Percentiles rank a stretch among this genome's conserved stretches.
phyloP scores from a whole-genome alignment of 1,139 yeast genomes.

The Spathaspora sp. region DNA sequence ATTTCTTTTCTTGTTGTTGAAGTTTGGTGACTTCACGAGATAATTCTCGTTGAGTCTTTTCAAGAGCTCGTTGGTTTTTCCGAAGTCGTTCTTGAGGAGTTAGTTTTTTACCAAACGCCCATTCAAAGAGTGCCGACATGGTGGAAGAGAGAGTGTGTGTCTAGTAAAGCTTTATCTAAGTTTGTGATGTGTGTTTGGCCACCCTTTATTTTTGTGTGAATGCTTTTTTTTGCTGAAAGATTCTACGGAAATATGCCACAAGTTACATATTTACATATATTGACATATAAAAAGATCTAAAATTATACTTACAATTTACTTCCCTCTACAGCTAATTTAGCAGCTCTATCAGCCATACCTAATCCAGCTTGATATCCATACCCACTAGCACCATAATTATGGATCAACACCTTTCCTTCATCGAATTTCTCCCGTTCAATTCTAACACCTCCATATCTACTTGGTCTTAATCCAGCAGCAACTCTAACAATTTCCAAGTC shows the following conservation, averaged over 20 bases:
- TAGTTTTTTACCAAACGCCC: conserved; percentile 92
- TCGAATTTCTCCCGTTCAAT: conserved; percentile 49
- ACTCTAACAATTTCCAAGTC: conserved; percentile 49
- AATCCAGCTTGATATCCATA: conserved; percentile 49
- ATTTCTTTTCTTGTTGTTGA: conserved; percentile 88
- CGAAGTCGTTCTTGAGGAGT: conserved; percentile 95
- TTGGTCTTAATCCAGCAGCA: conserved; percentile 69
- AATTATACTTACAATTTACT: conserved; percentile 7
- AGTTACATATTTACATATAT: not conserved
- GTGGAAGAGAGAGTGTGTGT: not conserved
- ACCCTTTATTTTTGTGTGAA: not conserved
- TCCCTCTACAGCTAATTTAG: conserved; percentile 18
- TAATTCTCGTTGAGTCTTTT: conserved; percentile 89
- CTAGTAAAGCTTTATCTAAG: not conserved
- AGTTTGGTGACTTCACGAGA: conserved; percentile 83
- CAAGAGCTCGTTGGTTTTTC: conserved; percentile 92
- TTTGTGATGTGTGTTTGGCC: not conserved
- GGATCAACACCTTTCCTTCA: conserved; percentile 36
- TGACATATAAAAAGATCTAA: not conserved
- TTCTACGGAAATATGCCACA: not conserved
- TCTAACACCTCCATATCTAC: conserved; percentile 67
- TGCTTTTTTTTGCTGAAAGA: not conserved
- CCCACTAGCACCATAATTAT: conserved; percentile 51
- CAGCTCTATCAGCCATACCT: conserved; percentile 40
- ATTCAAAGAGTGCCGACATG: conserved; percentile 68